These are phyloP conservation scores for Clausena lansium DNA, from an alignment of 345 rosid species.

Conservation along the genomic window DNA sequence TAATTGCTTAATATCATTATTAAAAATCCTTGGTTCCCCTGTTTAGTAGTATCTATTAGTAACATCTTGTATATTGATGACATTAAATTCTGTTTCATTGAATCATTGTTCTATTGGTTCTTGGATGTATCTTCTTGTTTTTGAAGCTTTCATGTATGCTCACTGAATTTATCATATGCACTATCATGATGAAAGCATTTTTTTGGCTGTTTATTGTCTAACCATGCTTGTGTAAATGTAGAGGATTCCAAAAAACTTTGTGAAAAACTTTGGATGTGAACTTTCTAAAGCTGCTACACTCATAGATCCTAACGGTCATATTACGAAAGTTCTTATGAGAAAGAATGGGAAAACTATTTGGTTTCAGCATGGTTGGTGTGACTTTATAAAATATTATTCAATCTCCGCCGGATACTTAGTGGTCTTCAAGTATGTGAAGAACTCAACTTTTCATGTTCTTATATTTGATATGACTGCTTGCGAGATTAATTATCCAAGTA, in stretches of 20 bases:
- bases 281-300: conserved; percentile 34
- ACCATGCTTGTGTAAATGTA: conserved; percentile 13
- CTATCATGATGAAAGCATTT: too few species aligned
- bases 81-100: too few species aligned
- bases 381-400: conserved; percentile 37
- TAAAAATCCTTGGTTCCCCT: too few species aligned
- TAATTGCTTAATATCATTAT: too few species aligned
- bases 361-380: conserved; percentile 45
- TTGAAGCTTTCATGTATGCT: not conserved
- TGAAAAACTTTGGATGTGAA: conserved; percentile 28
- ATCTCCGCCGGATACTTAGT: conserved; percentile 31
- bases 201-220: not conserved
- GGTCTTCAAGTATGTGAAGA: conserved; percentile 37
- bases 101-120: too few species aligned
- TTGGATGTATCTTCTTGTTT: too few species aligned
- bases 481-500: conserved; percentile 30
- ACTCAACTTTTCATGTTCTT: conserved; percentile 33
- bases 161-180: conserved; percentile 26
- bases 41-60: too few species aligned
- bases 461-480: conserved; percentile 32
- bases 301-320: conserved; percentile 30
- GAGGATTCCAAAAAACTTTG: conserved; percentile 42
- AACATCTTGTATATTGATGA: too few species aligned
- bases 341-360: conserved; percentile 21
- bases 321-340: conserved; percentile 29